Evolutionary conservation across 495 filamentous ascomycete species (phyloP), one percentile per base, ranked within the genome.

Genomic region (Aspergillus hancockii): DNA sequence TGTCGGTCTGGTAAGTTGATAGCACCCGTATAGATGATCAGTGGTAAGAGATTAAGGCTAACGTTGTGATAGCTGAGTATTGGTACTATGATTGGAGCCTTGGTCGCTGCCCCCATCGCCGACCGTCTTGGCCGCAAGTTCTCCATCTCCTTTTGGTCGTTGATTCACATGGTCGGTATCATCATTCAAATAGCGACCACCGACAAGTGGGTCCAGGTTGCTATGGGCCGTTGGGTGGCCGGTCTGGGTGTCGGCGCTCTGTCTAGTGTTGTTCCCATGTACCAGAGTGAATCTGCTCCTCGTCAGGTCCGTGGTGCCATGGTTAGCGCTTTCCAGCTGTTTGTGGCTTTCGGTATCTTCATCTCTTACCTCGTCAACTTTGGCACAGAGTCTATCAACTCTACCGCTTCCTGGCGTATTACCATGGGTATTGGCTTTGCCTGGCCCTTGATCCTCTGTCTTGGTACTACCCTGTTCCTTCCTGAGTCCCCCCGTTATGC

Each of bases 261-360:
- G 14, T 89, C 85, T 52, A 88, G 89, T 54, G 73, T 85, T 18
- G 85, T 91, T 14, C 88, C 88, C 66, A 86, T 90, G 81, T 91
- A 89, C 73, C 86, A 89, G 75, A 81, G 79, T 51, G 88, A 91
- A 70, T 87, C 85, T 47, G 83, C 82, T 52, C 87, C 87, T 21
- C 73, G 74, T 14, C 83, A 86, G 64, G 80, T 91, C 59, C 84
- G 88, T 60, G 87, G 86, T 69, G 77, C 88, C 52, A 81, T 90
- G 59, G 81, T 90, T 60, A 85, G 83, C 52, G 82, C 82, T 43
- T 94, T 95, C 78, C 91, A 95, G 76, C 83, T 95, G 22, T 92
- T 94, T 76, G 90, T 94, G 70, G 91, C 91, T 30, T 80, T 92
- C 57, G 91, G 91, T 62, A 94, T 93, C 73, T 91, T 91, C 75